Evolutionary conservation across 441 rosid species (phyloP).

Genomic region (Omphalea diandra): DNA sequence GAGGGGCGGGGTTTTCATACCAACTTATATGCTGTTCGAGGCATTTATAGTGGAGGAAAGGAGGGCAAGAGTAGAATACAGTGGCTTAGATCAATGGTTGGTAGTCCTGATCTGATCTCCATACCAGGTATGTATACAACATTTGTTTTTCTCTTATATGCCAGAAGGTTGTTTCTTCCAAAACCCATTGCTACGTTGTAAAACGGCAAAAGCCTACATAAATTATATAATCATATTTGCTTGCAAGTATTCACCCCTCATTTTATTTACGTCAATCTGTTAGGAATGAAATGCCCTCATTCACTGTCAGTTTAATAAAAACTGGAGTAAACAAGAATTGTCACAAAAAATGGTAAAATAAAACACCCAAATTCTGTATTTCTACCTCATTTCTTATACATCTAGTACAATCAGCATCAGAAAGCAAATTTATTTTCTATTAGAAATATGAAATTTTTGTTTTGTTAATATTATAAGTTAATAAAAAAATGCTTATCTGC

Average conservation of each 20-base stretch:
- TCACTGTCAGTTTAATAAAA: too few relatives aligned
- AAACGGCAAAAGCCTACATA: background rate
- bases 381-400: too few relatives aligned
- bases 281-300: too few relatives aligned
- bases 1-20: slow-evolving; percentile 96
- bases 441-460: background rate
- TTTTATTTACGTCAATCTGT: background rate
- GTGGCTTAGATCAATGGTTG: slow-evolving; percentile 98
- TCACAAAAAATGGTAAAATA: too few relatives aligned
- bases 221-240: background rate
- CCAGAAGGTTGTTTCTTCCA: background rate
- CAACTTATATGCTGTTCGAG: slow-evolving; percentile 83
- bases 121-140: slow-evolving; percentile 64
- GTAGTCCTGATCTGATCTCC: slow-evolving; percentile 96
- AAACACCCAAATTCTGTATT: too few relatives aligned
- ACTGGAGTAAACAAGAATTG: too few relatives aligned
- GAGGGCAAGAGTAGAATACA: slow-evolving; percentile 98
- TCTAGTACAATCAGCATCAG: too few relatives aligned
- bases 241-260: background rate
- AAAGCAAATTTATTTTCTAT: background rate
- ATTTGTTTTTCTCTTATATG: background rate
- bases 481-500: background rate
- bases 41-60: slow-evolving; percentile 90
- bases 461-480: background rate
- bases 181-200: background rate